Base-by-base conservation (phyloP, 2,329 filamentous ascomycete genomes). In the Myriosclerotinia duriaeana region DNA sequence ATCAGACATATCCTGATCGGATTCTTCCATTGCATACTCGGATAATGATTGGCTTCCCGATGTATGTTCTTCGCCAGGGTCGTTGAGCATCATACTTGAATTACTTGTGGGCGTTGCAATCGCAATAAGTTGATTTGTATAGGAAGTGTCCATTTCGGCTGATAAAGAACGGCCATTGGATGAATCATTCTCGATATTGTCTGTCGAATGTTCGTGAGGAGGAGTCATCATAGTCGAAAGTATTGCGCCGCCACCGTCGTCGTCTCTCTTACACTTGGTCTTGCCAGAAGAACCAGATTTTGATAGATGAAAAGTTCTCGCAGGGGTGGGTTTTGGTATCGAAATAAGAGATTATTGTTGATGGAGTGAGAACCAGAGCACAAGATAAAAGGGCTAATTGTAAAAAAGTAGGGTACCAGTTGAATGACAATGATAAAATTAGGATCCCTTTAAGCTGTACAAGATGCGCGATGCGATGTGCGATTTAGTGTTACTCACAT, bases 1-100 rank as follows among this genome's bases (percentile, higher is more conserved):
- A 52, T 75, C 74, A 15, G 72, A 72, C 74, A 75, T 75, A 53
- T 75, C 72, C 64, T 70, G 70, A 62, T 75, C 73, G 56, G 73
- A 72, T 53, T 75, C 72, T 44, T 55, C 66, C 53, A 66, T 56
- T 30, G 36, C 22, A n/a, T 68, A 60, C 11, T 58, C 61, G 9
- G 56, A 48, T 2, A 68, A 68, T 34, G 56, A 46, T 44, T 61
- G 61, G n/a, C 67, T 60, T 20, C 69, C 70, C 48, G 62, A 53
- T 22, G 67, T 66, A n/a, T 66, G 48, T 56, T 66, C 67, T 8
- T 69, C 69, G 53, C 68, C 65, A 30, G 38, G 36, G 26, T 52
- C 58, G 22, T 69, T 69, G 22, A 68, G 53, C 36, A 64, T 69
- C 65, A 70, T 69, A 64, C 66, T 67, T 52, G 66, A 52, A 53